Evolutionary conservation across 2,329 filamentous ascomycete species (phyloP).

Genomic region (Xylariaceae sp.): DNA sequence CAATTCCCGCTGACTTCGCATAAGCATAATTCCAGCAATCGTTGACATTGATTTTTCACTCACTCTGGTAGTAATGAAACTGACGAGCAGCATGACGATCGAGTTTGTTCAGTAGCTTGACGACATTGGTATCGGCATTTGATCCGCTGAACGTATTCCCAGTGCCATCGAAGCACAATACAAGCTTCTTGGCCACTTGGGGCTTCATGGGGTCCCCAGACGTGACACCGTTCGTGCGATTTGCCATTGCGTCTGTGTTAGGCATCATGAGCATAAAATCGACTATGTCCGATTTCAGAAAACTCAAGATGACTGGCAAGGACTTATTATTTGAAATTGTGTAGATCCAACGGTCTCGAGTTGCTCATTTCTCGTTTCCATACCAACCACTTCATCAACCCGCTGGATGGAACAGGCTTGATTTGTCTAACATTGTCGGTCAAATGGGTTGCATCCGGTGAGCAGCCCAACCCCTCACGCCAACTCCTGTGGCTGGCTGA

Average conservation of each 20-base stretch:
- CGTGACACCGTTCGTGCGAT: slow-evolving; percentile 1
- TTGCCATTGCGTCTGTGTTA: background rate
- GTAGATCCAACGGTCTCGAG: too few species aligned
- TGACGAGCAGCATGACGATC: slow-evolving; percentile 42
- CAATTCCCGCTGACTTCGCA: slow-evolving; percentile 37
- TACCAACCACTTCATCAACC: too few species aligned
- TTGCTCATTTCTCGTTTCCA: too few species aligned
- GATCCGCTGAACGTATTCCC: slow-evolving; percentile 44
- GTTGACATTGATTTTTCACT: background rate
- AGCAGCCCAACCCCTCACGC: background rate
- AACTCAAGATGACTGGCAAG: too few species aligned
- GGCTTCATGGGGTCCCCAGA: background rate
- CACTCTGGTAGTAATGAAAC: slow-evolving; percentile 49
- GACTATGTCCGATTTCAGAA: too few species aligned
- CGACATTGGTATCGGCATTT: slow-evolving; percentile 49
- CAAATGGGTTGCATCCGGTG: background rate
- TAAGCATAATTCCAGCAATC: background rate
- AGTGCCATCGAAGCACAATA: slow-evolving; percentile 48
- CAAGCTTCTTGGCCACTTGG: slow-evolving; percentile 32
- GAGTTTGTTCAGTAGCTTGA: slow-evolving; percentile 46
- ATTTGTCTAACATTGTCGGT: too few species aligned
- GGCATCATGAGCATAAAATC: too few species aligned
- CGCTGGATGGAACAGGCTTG: too few species aligned
- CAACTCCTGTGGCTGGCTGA: background rate
- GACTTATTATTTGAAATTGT: too few species aligned